Conservation (phyloP, 805 yeast genomes). For the Spathaspora hagerdaliae region DNA sequence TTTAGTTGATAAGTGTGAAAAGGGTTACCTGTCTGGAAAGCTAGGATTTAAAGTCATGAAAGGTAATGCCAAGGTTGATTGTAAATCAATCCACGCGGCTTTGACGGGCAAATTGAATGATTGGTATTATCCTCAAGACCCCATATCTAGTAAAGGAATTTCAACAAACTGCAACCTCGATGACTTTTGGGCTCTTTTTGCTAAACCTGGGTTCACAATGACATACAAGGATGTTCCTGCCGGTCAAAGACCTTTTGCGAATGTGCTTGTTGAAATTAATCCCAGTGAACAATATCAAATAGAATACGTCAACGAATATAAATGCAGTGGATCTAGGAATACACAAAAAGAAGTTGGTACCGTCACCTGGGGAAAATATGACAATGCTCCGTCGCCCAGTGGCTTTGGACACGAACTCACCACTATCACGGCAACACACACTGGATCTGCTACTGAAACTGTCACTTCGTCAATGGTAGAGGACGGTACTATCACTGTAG, state of each 20-base stretch:
- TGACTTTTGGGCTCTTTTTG: no score
- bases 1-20: constrained; percentile 6
- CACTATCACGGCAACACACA: no score
- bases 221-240: constrained; percentile 18
- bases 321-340: constrained; percentile 3
- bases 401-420: constrained; percentile 9
- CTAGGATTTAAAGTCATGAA: not conserved
- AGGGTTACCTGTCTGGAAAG: not conserved
- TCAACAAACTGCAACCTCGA: constrained; percentile 11
- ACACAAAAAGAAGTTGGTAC: constrained; percentile 11
- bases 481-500: no score
- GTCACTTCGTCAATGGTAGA: no score
- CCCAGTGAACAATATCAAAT: not conserved
- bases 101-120: not conserved
- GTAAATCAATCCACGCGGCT: not conserved
- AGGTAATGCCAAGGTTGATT: not conserved
- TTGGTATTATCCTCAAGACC: constrained; percentile 5
- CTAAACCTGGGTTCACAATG: not conserved
- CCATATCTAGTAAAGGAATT: not conserved
- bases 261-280: not conserved
- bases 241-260: constrained; percentile 17
- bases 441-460: no score
- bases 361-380: constrained; percentile 8
- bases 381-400: not conserved
- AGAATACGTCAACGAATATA: constrained; percentile 8